Base-by-base conservation (phyloP, 495 filamentous ascomycete species). In the Talaromyces stipitatus region DNA sequence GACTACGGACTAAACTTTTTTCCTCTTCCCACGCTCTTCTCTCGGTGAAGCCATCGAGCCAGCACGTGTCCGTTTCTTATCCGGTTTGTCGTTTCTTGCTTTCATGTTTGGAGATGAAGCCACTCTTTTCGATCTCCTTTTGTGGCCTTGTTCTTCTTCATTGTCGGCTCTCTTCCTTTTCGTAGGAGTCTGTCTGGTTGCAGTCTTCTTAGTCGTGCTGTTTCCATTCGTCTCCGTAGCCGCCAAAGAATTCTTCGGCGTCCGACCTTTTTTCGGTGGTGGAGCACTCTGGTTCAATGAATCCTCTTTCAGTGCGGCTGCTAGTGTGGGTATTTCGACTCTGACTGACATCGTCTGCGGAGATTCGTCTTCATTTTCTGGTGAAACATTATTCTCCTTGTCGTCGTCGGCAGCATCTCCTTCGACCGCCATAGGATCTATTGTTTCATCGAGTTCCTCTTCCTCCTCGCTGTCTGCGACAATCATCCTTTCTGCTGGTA, bases 381-480 rank as follows among this genome's bases (percentile, higher is more conserved):
- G 10, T 29, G 11, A 0, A 12, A 18, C 16, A 24, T 22, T 46
- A 28, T 55, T 29, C 27, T 28, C 38, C 9, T 16, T 41, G 4
- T 55, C 54, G 7, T 30, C 54, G 0, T 26, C 33, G 4, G n/a
- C 22, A 0, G 20, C 51, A 22, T 26, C 29, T 3, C 24, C 9
- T 22, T 54, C 20, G 20, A 38, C 51, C 16, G 29, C 30, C 2
- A 41, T 22, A 16, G 32, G 16, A 6, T 36, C n/a, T 10, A 2
- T 11, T 51, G 24, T 10, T 14, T 55, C 53, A 8, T 55, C 54
- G 24, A 28, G 8, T 14, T 54, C 51, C 4, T 32, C 36, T 11
- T 55, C 36, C 26, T 55, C 38, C 14, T 55, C 54, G 26, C 54
- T 55, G 12, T 55, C 54, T 2, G 24, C 54, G 16, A 55, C 24